Conservation (phyloP, 257 asterid genomes). For the Nemophila menziesii region DNA sequence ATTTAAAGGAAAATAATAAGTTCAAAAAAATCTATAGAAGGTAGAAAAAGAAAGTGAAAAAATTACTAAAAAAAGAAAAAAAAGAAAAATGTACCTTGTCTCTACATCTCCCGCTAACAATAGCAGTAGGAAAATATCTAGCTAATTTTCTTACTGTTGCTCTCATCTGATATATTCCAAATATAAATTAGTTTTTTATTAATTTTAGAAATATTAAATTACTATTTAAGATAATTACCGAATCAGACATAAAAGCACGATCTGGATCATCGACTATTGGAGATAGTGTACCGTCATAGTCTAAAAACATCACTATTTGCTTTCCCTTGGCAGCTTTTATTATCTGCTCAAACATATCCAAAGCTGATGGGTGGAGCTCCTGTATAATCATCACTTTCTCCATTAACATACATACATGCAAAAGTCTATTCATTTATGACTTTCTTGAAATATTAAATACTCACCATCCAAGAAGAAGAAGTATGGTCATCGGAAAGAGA, state of each 20-base stretch:
- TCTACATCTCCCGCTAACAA: slow-evolving; percentile 78
- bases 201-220: neutral
- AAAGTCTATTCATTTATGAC: too few relatives aligned
- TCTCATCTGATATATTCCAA: slow-evolving; percentile 44
- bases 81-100: slow-evolving; percentile 45
- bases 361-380: slow-evolving; percentile 76
- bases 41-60: neutral
- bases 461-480: slow-evolving; percentile 60
- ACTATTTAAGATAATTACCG: slow-evolving; percentile 21
- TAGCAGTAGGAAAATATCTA: slow-evolving; percentile 65
- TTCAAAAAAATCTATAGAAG: neutral
- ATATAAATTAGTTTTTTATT: neutral
- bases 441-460: neutral
- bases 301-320: slow-evolving; percentile 79
- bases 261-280: slow-evolving; percentile 96
- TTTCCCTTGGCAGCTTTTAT: slow-evolving; percentile 80
- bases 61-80: neutral
- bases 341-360: slow-evolving; percentile 73
- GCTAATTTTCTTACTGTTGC: slow-evolving; percentile 72
- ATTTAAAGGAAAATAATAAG: neutral
- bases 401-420: neutral
- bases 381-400: slow-evolving; percentile 20
- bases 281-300: slow-evolving; percentile 90
- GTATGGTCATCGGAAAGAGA: slow-evolving; percentile 30
- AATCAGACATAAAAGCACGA: slow-evolving; percentile 76